A percentile compares a stretch with the other conserved stretches of the same genome.
These are phyloP conservation scores for Solanum pennellii DNA, from an alignment of 257 asterid species.

Conservation along the genomic window DNA sequence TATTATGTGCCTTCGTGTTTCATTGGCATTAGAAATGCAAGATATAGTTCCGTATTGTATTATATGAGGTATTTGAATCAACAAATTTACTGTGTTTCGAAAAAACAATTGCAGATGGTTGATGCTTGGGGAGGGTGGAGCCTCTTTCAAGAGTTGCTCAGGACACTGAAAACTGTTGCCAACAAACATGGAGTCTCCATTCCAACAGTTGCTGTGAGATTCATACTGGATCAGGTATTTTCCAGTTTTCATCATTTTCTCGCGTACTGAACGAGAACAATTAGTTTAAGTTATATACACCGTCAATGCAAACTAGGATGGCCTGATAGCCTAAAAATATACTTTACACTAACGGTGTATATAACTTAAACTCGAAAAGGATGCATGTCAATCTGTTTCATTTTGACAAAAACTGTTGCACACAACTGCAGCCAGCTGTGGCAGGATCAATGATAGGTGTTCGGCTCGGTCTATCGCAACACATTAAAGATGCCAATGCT, in stretches of 20 bases:
- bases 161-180: slow-evolving; percentile 57
- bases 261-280: not conserved
- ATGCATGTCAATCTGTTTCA: not conserved
- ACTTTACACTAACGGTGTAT: too few species aligned
- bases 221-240: slow-evolving; percentile 68
- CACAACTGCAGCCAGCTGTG: slow-evolving; percentile 61
- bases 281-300: not conserved
- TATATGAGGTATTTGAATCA: not conserved
- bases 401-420: not conserved
- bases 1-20: not conserved
- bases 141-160: slow-evolving; percentile 71
- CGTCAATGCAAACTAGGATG: not conserved
- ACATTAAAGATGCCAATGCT: slow-evolving; percentile 53
- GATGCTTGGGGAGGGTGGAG: slow-evolving; percentile 99
- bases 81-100: not conserved
- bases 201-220: slow-evolving; percentile 82
- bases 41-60: not conserved
- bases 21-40: not conserved
- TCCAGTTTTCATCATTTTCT: not conserved
- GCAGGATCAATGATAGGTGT: slow-evolving; percentile 98
- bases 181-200: slow-evolving; percentile 72
- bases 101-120: slow-evolving; percentile 53
- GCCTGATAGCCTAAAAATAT: not conserved
- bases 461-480: slow-evolving; percentile 82
- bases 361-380: not conserved